A percentile compares a stretch with the other conserved stretches of the same genome.
Evolutionary conservation across 345 rosid genomes (phyloP).

Genomic region (Sapria himalayana): DNA sequence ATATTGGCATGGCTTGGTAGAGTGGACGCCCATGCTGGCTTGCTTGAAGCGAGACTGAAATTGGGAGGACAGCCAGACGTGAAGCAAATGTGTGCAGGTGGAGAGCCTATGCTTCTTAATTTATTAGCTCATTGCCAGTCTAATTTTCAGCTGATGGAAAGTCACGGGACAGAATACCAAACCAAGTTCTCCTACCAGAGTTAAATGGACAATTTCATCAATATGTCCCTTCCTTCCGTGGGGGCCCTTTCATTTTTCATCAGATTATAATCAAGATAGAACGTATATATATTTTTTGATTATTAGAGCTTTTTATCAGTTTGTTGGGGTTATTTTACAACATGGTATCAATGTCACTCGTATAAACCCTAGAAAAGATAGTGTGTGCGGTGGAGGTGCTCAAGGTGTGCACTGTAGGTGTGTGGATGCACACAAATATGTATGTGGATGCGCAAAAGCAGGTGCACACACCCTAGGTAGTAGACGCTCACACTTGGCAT

Average conservation of each 20-base stretch:
- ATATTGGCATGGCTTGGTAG: conserved; percentile 79
- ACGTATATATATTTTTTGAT: too few species aligned
- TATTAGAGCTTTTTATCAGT: too few species aligned
- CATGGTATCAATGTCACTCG: too few species aligned
- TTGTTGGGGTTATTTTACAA: too few species aligned
- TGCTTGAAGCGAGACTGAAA: conserved; percentile 60
- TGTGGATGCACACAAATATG: too few species aligned
- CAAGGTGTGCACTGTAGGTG: too few species aligned
- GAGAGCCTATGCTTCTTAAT: conserved; percentile 54
- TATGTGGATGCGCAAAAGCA: too few species aligned
- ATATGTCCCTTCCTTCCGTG: conserved; percentile 64
- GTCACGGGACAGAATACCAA: conserved; percentile 16
- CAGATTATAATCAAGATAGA: conserved; percentile 55
- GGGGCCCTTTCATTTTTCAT: conserved; percentile 52
- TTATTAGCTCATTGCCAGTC: conserved; percentile 30
- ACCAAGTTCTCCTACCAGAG: conserved; percentile 65
- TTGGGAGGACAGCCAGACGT: conserved; percentile 75
- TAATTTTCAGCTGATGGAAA: conserved; percentile 19
- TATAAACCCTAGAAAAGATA: too few species aligned
- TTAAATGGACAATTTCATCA: conserved; percentile 71
- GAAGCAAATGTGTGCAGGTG: conserved; percentile 72
- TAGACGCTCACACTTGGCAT: too few species aligned
- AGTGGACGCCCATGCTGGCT: conserved; percentile 79
- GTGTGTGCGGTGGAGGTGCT: too few species aligned
- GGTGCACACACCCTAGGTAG: too few species aligned